These are phyloP conservation scores for Acanthamoeba healyi DNA, from an alignment of 208 protist species.

Conservation along the genomic window DNA sequence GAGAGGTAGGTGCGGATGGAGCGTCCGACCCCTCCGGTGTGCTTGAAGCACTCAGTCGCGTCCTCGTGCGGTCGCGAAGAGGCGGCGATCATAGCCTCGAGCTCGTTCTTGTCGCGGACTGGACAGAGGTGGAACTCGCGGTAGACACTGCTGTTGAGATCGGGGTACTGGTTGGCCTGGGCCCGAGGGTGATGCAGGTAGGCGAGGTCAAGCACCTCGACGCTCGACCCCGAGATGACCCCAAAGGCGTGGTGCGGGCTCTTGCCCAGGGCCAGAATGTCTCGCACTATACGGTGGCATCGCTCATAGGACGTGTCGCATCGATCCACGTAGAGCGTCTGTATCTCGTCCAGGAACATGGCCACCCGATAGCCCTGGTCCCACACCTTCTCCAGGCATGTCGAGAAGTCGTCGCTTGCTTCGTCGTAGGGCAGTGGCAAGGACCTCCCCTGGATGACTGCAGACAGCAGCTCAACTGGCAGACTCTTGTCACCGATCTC, in stretches of 20 bases:
- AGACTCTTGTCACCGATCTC: not conserved
- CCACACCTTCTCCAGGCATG: not conserved
- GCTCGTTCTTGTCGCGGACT: not conserved
- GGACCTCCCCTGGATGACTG: not conserved
- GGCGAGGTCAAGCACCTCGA: not conserved
- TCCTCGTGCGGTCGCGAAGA: not conserved
- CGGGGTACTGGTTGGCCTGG: not conserved
- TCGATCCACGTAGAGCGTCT: not conserved
- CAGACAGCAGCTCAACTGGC: not conserved
- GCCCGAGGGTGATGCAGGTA: not conserved
- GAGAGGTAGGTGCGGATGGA: not conserved
- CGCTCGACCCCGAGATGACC: slow-evolving; percentile 8
- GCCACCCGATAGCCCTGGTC: not conserved
- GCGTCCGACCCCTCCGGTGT: not conserved
- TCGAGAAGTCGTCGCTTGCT: not conserved
- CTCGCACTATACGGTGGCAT: not conserved
- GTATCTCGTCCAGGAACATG: slow-evolving; percentile 36
- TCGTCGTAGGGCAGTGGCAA: not conserved
- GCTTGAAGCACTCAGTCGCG: not conserved
- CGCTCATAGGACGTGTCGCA: not conserved
- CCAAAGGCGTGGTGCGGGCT: not conserved
- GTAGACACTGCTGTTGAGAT: slow-evolving; percentile 42
- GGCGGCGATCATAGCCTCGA: not conserved
- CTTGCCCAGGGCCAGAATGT: slow-evolving; percentile 1
- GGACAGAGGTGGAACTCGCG: not conserved